Percentiles rank a stretch among this genome's conserved stretches.
These are phyloP conservation scores for Backusella westeae DNA, from an alignment of 192 early-diverging fungal genomes.

Conservation along the genomic window DNA sequence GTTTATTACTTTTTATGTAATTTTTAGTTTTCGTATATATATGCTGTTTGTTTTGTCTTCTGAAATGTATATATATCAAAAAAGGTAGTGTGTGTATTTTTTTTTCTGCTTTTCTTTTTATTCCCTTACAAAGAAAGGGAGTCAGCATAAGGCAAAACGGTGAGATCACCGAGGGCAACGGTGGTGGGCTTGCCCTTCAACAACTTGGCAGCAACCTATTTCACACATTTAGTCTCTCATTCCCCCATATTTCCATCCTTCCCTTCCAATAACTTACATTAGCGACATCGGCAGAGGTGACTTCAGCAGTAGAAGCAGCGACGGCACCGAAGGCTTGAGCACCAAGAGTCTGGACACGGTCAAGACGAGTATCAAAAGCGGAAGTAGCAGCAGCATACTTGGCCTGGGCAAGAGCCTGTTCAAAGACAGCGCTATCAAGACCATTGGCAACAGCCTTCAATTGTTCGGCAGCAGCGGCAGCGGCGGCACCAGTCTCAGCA, in stretches of 20 bases:
- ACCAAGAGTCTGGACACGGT: conserved; percentile 47
- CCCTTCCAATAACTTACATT: conserved; percentile 44
- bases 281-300: conserved; percentile 60
- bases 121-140: conserved; percentile 52
- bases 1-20: background rate
- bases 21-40: background rate
- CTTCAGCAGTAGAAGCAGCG: conserved; percentile 44
- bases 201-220: conserved; percentile 58
- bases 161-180: conserved; percentile 74
- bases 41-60: background rate
- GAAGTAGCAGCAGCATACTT: conserved; percentile 50
- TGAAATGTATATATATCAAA: background rate
- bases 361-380: conserved; percentile 44
- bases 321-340: conserved; percentile 42
- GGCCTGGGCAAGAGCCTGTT: conserved; percentile 65
- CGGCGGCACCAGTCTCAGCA: conserved; percentile 61
- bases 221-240: background rate
- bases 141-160: conserved; percentile 74
- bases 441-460: conserved; percentile 56
- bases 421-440: conserved; percentile 51
- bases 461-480: conserved; percentile 54
- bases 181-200: conserved; percentile 71
- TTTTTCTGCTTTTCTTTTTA: background rate
- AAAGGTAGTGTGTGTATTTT: background rate
- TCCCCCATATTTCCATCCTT: background rate